Evolutionary conservation across 768 basidiomycete species (phyloP), one percentile per base, ranked within the genome.

Genomic region (Terana coerulea): DNA sequence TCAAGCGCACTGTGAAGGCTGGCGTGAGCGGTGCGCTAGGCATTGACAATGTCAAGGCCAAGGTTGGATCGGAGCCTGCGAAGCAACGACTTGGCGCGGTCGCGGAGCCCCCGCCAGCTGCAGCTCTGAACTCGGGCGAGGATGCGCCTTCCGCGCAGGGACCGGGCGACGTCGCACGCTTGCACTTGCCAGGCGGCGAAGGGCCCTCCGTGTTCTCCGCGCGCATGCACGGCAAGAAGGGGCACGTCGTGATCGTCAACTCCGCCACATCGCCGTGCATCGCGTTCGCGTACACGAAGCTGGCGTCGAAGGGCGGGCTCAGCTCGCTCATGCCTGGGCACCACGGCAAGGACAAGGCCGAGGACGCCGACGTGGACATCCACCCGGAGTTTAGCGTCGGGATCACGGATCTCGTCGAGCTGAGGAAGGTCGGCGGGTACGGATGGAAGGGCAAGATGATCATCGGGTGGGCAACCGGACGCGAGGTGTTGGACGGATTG

Each of bases 391-490:
- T 67, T 53, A 62, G 63, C 19, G 56, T 71, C 19, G 59, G 61
- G 30, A 42, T 72, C 3, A 45, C 52, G 33, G 67, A 69, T 40
- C 59, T 70, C 12, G 52, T 47, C 9, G 61, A 62, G 49, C 41
- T 70, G 44, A 49, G 60, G 53, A 70, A 69, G 60, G 53, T 70
- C 39, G 71, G 71, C 30, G 70, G 71, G 30, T 64, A 69, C 36
- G 71, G 70, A 34, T 71, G 68, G 67, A 71, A 70, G 64, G 67
- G 64, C n/a, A 65, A 65, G 62, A 52, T 71, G 33, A 57, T 72
- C 25, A 65, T 71, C 21, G 69, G 69, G 21, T 70, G 64, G 62
- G 65, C 63, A 34, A 56, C 62, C 42, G 61, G 61, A 31, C 29
- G 61, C 15, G 58, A 62, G 51, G 58, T 67, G 0, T 34, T 64